These are phyloP conservation scores for Pestalotiopsis sp. DNA, from an alignment of 2,329 filamentous ascomycete genomes.

Conservation along the genomic window DNA sequence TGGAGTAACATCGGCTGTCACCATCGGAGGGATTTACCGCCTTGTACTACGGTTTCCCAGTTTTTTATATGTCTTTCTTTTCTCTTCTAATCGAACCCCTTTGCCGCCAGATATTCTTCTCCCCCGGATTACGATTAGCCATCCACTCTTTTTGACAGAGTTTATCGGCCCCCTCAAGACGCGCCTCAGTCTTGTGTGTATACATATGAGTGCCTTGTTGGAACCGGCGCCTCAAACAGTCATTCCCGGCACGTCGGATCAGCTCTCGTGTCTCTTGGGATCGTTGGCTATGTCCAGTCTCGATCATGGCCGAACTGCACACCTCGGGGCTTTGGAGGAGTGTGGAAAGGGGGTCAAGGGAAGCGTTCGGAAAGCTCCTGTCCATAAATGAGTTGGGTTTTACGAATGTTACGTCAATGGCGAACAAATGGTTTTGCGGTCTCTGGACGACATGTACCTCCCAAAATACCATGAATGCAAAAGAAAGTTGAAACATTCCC, in stretches of 20 bases:
- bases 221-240: not conserved
- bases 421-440: not conserved
- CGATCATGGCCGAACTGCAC: not conserved
- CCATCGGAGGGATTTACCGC: slow-evolving; percentile 1
- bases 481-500: not conserved
- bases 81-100: slow-evolving; percentile 28
- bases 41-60: slow-evolving; percentile 28
- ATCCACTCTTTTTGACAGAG: slow-evolving; percentile 1
- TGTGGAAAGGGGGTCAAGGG: slow-evolving; percentile 17
- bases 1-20: slow-evolving; percentile 24
- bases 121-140: not conserved
- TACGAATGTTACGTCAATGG: slow-evolving; percentile 28
- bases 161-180: not conserved
- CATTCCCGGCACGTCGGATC: not conserved
- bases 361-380: slow-evolving; percentile 3
- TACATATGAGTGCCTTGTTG: not conserved
- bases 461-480: slow-evolving; percentile 3
- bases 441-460: slow-evolving; percentile 1
- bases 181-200: not conserved
- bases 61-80: slow-evolving; percentile 21
- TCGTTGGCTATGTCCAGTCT: not conserved
- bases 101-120: slow-evolving; percentile 18
- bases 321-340: slow-evolving; percentile 17
- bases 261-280: not conserved
- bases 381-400: slow-evolving; percentile 23